phyloP scores from a whole-genome alignment of 2,329 filamentous ascomycete genomes.

The Berkeleyomyces rouxiae region DNA sequence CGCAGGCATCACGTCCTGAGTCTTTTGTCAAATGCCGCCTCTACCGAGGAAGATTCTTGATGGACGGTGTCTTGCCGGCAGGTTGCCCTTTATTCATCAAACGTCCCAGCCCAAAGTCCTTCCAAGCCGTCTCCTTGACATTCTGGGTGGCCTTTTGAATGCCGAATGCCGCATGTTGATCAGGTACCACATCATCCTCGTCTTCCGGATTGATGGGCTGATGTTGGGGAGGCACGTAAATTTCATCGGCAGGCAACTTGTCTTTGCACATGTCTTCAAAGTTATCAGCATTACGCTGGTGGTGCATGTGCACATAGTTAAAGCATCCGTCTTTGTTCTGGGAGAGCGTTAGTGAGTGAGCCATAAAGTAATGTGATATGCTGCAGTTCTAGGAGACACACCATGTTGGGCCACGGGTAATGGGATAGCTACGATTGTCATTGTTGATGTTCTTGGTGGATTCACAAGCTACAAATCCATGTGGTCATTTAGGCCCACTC shows the following conservation, averaged over 20 bases:
- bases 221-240: constrained; percentile 64
- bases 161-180: constrained; percentile 76
- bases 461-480: neutral
- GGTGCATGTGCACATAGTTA: constrained; percentile 62
- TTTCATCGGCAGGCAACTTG: constrained; percentile 57
- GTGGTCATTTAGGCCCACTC: neutral
- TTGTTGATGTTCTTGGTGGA: neutral
- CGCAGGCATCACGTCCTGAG: neutral
- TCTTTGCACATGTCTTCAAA: constrained; percentile 63
- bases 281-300: constrained; percentile 55
- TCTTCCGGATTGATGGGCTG: constrained; percentile 76
- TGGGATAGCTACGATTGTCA: neutral
- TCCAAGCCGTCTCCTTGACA: constrained; percentile 57
- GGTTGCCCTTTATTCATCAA: constrained; percentile 49
- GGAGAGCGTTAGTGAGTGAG: neutral
- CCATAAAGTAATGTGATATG: neutral
- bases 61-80: constrained; percentile 16
- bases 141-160: constrained; percentile 67
- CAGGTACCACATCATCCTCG: constrained; percentile 74
- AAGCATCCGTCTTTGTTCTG: constrained; percentile 59
- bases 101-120: constrained; percentile 56
- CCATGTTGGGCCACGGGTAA: neutral
- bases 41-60: constrained; percentile 17
- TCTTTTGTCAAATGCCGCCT: neutral
- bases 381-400: neutral